A percentile compares a stretch with the other conserved stretches of the same genome.
Evolutionary conservation across 257 asterid genomes (phyloP).

Genomic region (Solanum medicagineum): DNA sequence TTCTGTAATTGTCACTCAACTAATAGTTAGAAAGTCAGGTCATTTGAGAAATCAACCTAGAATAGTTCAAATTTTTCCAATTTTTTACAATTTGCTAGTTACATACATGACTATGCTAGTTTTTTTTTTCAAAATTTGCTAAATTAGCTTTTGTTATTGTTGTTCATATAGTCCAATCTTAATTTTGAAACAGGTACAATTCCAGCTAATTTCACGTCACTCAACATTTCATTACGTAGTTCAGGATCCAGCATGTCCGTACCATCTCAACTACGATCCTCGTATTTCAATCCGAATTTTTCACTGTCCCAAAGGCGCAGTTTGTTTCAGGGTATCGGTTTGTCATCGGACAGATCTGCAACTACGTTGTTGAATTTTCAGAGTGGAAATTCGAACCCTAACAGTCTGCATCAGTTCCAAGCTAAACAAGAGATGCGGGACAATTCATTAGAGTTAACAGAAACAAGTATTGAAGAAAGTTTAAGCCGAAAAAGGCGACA

Average conservation of each 20-base stretch:
- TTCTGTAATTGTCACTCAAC: not conserved
- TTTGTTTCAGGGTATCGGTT: slow-evolving; percentile 43
- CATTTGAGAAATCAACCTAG: not conserved
- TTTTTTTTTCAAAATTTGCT: no score
- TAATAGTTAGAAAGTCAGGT: not conserved
- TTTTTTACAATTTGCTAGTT: not conserved
- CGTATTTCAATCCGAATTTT: slow-evolving; percentile 51
- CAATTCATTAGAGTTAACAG: slow-evolving; percentile 31
- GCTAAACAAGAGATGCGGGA: slow-evolving; percentile 58
- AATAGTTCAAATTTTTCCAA: not conserved
- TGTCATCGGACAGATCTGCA: slow-evolving; percentile 47
- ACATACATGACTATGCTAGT: no score
- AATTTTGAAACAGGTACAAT: slow-evolving; percentile 33
- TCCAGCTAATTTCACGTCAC: slow-evolving; percentile 86
- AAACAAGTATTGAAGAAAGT: slow-evolving; percentile 29
- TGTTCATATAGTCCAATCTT: not conserved
- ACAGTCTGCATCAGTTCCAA: slow-evolving; percentile 17
- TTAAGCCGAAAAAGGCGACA: slow-evolving; percentile 45
- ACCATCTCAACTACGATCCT: slow-evolving; percentile 75
- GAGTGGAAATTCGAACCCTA: slow-evolving; percentile 26
- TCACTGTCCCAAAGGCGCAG: slow-evolving; percentile 44
- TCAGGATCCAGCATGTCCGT: slow-evolving; percentile 92
- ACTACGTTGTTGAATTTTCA: slow-evolving; percentile 58
- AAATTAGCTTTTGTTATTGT: not conserved
- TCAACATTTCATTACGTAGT: slow-evolving; percentile 77